Conservation (phyloP, 106 monocot genomes). For the Phalaenopsis aphrodite region DNA sequence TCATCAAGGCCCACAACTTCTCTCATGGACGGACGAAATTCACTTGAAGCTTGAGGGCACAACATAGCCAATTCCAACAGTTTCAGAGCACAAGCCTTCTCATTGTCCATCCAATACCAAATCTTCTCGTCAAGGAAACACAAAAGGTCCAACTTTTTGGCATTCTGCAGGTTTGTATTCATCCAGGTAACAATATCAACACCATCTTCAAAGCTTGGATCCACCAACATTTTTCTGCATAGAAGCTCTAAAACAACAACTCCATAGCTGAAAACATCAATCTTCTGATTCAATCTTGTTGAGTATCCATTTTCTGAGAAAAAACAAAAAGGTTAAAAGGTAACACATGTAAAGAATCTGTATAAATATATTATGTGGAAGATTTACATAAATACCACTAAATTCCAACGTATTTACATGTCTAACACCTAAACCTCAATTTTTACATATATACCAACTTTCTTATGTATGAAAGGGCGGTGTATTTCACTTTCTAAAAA, state of each 20-base stretch:
- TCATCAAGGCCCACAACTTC: constrained; percentile 45
- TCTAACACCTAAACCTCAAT: no score
- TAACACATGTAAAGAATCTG: not conserved
- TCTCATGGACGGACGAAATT: constrained; percentile 70
- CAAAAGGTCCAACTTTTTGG: constrained; percentile 20
- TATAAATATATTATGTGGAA: not conserved
- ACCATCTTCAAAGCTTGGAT: constrained; percentile 65
- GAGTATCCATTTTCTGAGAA: constrained; percentile 21
- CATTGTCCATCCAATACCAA: constrained; percentile 44
- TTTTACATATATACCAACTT: no score
- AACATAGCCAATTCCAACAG: constrained; percentile 53
- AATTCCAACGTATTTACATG: no score
- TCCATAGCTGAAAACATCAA: constrained; percentile 22
- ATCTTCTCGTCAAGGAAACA: constrained; percentile 56
- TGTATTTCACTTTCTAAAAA: no score
- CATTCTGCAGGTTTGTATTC: constrained; percentile 15
- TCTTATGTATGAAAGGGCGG: no score
- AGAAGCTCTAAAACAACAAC: constrained; percentile 23
- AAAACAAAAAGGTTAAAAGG: not conserved
- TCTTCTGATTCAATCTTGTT: constrained; percentile 18
- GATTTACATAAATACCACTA: no score
- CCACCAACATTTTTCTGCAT: constrained; percentile 61
- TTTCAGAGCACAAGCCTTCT: constrained; percentile 39
- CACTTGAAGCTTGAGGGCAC: constrained; percentile 35
- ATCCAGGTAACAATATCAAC: constrained; percentile 65